Evolutionary conservation across 352 stramenopile species (phyloP).

Genomic region (Thraustochytrium sp.): DNA sequence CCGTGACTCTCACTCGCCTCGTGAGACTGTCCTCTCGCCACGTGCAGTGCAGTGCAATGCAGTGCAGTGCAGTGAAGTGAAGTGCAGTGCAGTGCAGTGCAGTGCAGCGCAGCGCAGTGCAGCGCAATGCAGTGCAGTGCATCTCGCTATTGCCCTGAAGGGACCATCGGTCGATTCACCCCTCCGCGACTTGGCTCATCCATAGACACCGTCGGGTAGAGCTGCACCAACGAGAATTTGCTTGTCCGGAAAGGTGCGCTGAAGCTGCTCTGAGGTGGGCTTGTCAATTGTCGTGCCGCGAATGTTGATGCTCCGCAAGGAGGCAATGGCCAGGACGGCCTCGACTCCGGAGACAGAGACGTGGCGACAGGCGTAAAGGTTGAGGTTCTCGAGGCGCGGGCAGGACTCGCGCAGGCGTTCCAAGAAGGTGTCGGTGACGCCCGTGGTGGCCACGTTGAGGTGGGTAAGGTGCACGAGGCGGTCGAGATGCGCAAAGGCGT

Average conservation of each 20-base stretch:
- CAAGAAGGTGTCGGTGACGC: neutral
- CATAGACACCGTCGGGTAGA: neutral
- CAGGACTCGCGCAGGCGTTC: neutral
- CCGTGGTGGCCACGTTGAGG: conserved; percentile 7
- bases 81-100: no score
- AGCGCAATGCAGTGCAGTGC: no score
- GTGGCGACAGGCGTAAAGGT: conserved; percentile 25
- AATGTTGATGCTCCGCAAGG: neutral
- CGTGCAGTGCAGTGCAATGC: no score
- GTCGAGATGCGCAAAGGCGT: neutral
- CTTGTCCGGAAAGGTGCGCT: neutral
- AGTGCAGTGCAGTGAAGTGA: no score
- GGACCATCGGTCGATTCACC: no score
- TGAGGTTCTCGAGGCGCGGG: neutral
- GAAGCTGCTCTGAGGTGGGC: neutral
- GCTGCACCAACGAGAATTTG: conserved; percentile 2
- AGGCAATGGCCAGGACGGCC: neutral
- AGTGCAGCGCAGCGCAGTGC: no score
- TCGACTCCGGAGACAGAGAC: neutral
- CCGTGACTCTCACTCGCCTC: no score
- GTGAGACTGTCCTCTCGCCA: no score
- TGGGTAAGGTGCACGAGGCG: neutral
- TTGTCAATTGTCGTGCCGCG: conserved; percentile 11
- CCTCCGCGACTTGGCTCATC: no score
- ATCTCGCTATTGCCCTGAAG: no score